Percentiles rank a stretch among this genome's conserved stretches.
These are phyloP conservation scores for Megacollybia marginata DNA, from an alignment of 768 basidiomycete genomes.

Conservation along the genomic window DNA sequence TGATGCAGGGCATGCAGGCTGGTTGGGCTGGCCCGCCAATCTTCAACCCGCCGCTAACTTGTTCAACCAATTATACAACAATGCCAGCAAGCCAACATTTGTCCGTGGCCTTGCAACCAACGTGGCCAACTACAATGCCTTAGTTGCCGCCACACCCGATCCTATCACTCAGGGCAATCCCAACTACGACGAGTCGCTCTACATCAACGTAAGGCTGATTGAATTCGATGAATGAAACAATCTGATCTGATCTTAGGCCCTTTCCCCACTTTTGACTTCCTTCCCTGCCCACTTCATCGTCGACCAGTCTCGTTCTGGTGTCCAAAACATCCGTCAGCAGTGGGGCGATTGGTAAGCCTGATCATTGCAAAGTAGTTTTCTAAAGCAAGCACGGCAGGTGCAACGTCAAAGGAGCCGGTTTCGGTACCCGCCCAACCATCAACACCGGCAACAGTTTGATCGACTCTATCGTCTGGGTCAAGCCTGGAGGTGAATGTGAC, in stretches of 20 bases:
- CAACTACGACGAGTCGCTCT: constrained; percentile 56
- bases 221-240: too few species aligned
- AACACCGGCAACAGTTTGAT: constrained; percentile 47
- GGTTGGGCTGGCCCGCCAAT: constrained; percentile 67
- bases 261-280: constrained; percentile 36
- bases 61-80: constrained; percentile 41
- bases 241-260: constrained; percentile 23
- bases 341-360: constrained; percentile 50
- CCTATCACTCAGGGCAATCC: constrained; percentile 52
- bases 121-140: constrained; percentile 41
- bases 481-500: constrained; percentile 63
- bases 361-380: background rate
- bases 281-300: constrained; percentile 61
- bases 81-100: constrained; percentile 46
- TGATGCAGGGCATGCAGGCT: constrained; percentile 58
- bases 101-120: constrained; percentile 59
- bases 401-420: constrained; percentile 59
- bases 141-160: constrained; percentile 44
- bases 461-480: constrained; percentile 60
- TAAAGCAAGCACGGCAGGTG: constrained; percentile 21
- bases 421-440: constrained; percentile 51
- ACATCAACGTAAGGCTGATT: constrained; percentile 37
- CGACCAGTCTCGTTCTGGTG: constrained; percentile 59
- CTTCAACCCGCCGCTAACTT: constrained; percentile 49
- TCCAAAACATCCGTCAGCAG: constrained; percentile 48